Conservation (phyloP, 2,329 filamentous ascomycete species). For the Sclerotiophoma versabilis region DNA sequence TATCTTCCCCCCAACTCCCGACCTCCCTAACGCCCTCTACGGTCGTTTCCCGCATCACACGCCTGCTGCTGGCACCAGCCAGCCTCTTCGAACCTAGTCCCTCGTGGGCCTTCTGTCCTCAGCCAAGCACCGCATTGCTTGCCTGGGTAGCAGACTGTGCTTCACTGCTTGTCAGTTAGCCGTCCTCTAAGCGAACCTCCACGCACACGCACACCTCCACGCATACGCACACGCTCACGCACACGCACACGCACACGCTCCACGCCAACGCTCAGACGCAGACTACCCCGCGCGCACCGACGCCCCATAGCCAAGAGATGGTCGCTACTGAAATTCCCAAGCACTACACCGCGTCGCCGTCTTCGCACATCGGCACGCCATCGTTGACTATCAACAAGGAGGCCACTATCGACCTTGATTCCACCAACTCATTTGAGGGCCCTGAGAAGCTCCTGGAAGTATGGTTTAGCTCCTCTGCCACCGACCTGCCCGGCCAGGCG, state of each 20-base stretch:
- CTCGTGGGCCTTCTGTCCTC: slow-evolving; percentile 94
- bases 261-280: slow-evolving; percentile 22
- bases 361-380: slow-evolving; percentile 77
- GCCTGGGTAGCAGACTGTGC: slow-evolving; percentile 98
- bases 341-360: slow-evolving; percentile 83
- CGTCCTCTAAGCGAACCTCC: slow-evolving; percentile 17
- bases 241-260: neutral
- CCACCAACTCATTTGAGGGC: slow-evolving; percentile 94
- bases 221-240: slow-evolving; percentile 1
- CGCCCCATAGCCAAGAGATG: slow-evolving; percentile 68
- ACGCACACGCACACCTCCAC: slow-evolving; percentile 17
- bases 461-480: slow-evolving; percentile 88
- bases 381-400: slow-evolving; percentile 97
- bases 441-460: slow-evolving; percentile 98
- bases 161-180: slow-evolving; percentile 64
- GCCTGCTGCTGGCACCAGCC: slow-evolving; percentile 85
- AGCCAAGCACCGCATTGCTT: slow-evolving; percentile 92
- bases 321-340: slow-evolving; percentile 79
- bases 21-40: slow-evolving; percentile 86
- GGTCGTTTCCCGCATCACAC: slow-evolving; percentile 62
- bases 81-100: slow-evolving; percentile 69
- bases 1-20: slow-evolving; percentile 82
- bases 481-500: slow-evolving; percentile 72
- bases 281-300: slow-evolving; percentile 27
- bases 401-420: slow-evolving; percentile 91